Base-by-base conservation (phyloP, 2,329 filamentous ascomycete species). In the Exophiala phaeomuriformis region DNA sequence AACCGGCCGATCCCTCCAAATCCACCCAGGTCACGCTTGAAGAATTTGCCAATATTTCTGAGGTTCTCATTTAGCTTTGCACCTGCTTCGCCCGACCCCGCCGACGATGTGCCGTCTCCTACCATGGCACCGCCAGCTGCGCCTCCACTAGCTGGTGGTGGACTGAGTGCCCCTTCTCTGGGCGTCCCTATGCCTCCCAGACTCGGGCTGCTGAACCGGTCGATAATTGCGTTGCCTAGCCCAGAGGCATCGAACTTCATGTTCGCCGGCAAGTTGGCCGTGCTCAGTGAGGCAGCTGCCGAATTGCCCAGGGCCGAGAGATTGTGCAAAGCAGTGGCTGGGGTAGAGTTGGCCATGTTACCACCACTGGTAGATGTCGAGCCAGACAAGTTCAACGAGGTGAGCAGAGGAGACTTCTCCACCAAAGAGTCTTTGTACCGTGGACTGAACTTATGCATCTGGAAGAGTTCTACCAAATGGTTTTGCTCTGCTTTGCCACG, bases 31-130 rank as follows among this genome's bases (percentile, higher is more conserved):
- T 96, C 91, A 59, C 91, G 77, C 58, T 86, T 83, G 75, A 97
- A 97, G 72, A 97, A 96, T 71, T 95, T 96, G 28, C 91, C 91
- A 71, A 98, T 88, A 68, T 89, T 95, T 73, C 89, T 90, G 70
- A 97, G 68, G 70, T 96, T 96, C 71, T 95, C 90, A 67, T 96
- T 95, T 60, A 96, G 80, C 49, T 86, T 88, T 5, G 80, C 81
- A 64, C 85, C 82, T 51, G 81, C 76, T 51, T 76, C 71, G 36
- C 48, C 55, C 19, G 19, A 19, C 2, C 19, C 19, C 1, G 65
- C 75, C 61, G 51, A 48, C 37, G 54, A 52, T 51, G 54, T 64
- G 39, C 61, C 63, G 33, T 60, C 59, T 49, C 66, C 60, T 51
- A 64, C 57, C 39, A 45, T 58, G 56, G 19, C 19, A 19, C 31